These are phyloP conservation scores for Flaveria linearis DNA, from an alignment of 129 eudicot species.

Conservation along the genomic window DNA sequence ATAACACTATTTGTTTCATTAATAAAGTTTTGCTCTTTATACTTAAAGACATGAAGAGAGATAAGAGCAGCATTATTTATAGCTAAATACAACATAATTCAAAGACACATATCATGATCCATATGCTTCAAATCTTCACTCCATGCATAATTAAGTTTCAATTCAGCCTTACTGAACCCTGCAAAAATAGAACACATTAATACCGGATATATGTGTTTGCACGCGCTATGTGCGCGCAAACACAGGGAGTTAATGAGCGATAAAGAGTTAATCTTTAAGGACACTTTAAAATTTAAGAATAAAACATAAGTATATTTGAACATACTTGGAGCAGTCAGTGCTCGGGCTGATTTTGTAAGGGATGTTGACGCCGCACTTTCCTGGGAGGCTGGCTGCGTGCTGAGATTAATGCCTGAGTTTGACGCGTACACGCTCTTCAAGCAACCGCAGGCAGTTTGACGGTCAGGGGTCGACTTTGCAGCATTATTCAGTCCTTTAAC, in stretches of 20 bases:
- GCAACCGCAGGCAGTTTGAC: slow-evolving; percentile 44
- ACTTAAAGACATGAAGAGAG: background rate
- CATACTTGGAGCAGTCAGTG: slow-evolving; percentile 51
- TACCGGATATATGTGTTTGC: background rate
- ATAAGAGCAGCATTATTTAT: background rate
- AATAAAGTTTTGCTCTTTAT: background rate
- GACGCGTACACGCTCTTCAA: slow-evolving; percentile 23
- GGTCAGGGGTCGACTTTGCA: slow-evolving; percentile 38
- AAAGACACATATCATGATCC: background rate
- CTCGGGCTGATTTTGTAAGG: slow-evolving; percentile 43
- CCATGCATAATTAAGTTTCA: slow-evolving; percentile 13
- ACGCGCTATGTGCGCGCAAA: background rate
- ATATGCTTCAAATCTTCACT: background rate
- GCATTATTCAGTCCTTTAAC: slow-evolving; percentile 28
- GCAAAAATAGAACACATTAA: background rate
- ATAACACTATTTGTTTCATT: background rate
- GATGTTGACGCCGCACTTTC: slow-evolving; percentile 24
- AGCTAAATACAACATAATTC: background rate
- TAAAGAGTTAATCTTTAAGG: background rate
- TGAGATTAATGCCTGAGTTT: background rate
- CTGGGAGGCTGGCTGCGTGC: slow-evolving; percentile 37
- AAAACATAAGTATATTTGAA: background rate
- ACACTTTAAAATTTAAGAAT: background rate
- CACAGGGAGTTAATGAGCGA: background rate
- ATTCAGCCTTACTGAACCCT: slow-evolving; percentile 14